phyloP scores from a whole-genome alignment of 2,329 filamentous ascomycete genomes.

The Sclerotinia nivalis region DNA sequence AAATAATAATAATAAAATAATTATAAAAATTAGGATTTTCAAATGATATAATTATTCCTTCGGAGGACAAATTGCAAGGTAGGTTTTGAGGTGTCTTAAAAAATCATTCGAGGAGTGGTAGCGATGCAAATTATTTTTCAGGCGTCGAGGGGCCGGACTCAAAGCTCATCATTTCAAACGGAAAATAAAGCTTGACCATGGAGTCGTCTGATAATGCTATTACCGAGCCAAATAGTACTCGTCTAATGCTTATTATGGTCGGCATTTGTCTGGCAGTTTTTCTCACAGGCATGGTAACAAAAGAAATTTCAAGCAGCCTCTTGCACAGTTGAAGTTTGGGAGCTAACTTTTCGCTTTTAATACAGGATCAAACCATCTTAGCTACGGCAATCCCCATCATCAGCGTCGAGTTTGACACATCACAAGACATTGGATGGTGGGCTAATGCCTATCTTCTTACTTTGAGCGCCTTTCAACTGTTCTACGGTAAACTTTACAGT shows the following conservation, averaged over 20 bases:
- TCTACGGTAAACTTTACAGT: slow-evolving; percentile 14
- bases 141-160: too few relatives aligned
- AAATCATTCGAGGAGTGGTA: too few relatives aligned
- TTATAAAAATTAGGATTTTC: too few relatives aligned
- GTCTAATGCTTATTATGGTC: neutral
- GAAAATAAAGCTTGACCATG: neutral
- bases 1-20: too few relatives aligned
- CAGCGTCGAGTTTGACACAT: slow-evolving; percentile 16
- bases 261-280: slow-evolving; percentile 15
- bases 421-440: slow-evolving; percentile 13
- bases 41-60: too few relatives aligned
- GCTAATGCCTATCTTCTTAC: slow-evolving; percentile 9
- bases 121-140: too few relatives aligned
- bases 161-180: neutral
- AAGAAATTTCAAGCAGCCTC: neutral
- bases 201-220: neutral
- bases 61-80: too few relatives aligned
- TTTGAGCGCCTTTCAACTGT: neutral
- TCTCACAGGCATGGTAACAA: slow-evolving; percentile 10
- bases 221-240: neutral
- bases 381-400: slow-evolving; percentile 18
- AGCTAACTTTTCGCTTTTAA: neutral
- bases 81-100: too few relatives aligned
- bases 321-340: neutral
- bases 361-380: slow-evolving; percentile 15